These are phyloP conservation scores for Rachicladosporium sp. DNA, from an alignment of 2,329 filamentous ascomycete species.

Conservation along the genomic window DNA sequence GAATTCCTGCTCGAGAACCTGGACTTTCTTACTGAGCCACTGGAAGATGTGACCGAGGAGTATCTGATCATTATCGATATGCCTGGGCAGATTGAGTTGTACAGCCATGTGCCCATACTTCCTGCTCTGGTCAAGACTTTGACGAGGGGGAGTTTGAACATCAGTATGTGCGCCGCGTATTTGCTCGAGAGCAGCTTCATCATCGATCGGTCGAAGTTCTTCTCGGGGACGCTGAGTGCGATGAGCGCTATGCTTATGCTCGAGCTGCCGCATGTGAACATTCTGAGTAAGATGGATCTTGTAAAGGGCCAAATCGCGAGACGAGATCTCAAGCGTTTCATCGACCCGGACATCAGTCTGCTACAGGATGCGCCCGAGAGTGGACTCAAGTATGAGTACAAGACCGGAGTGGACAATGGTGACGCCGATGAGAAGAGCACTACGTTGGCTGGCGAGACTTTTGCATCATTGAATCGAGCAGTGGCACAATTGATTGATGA, in stretches of 20 bases:
- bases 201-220: conserved; percentile 92
- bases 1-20: conserved; percentile 92
- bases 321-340: conserved; percentile 77
- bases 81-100: conserved; percentile 97
- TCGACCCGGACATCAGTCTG: conserved; percentile 72
- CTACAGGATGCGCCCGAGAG: conserved; percentile 67
- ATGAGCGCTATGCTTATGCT: conserved; percentile 99
- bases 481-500: conserved; percentile 88
- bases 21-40: conserved; percentile 75
- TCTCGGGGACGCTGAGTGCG: conserved; percentile 84
- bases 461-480: conserved; percentile 71
- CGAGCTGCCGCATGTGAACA: conserved; percentile 91
- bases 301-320: conserved; percentile 80
- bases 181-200: conserved; percentile 93
- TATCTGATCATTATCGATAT: conserved; percentile 98
- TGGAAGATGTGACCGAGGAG: conserved; percentile 80
- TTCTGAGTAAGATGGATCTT: conserved; percentile 95
- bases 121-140: conserved; percentile 74
- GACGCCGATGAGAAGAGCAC: conserved; percentile 50
- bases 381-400: conserved; percentile 27
- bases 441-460: conserved; percentile 70
- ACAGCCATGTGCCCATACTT: conserved; percentile 89
- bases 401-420: conserved; percentile 31
- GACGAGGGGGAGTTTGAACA: conserved; percentile 69
- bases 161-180: conserved; percentile 86